Conservation (phyloP, 2,329 filamentous ascomycete species). For the Chrysoporthe deuterocubensis region DNA sequence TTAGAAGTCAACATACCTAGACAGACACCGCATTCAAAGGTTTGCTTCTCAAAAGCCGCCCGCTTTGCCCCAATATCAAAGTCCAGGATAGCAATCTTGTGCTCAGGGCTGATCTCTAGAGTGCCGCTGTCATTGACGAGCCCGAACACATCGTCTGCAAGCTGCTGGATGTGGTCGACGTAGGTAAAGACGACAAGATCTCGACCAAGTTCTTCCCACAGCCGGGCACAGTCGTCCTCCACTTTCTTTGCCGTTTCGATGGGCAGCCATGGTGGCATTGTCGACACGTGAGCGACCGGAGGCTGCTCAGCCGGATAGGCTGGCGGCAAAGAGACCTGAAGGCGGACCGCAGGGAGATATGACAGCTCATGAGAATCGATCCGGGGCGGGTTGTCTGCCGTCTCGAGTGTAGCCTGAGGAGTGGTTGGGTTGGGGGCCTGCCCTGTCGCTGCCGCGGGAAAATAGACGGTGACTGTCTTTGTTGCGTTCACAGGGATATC, state of each 20-base stretch:
- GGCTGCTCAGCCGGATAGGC: slow-evolving; percentile 61
- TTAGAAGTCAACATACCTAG: slow-evolving; percentile 53
- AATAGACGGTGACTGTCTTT: slow-evolving; percentile 59
- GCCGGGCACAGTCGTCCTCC: slow-evolving; percentile 51
- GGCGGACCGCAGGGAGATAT: slow-evolving; percentile 61
- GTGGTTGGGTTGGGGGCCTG: slow-evolving; percentile 28
- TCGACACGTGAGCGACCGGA: slow-evolving; percentile 55
- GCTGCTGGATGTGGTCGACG: slow-evolving; percentile 65
- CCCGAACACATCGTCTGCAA: slow-evolving; percentile 64
- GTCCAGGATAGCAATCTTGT: slow-evolving; percentile 75
- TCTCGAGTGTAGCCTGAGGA: slow-evolving; percentile 26
- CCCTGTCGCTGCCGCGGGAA: slow-evolving; percentile 52
- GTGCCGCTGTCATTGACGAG: slow-evolving; percentile 52
- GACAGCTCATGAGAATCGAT: slow-evolving; percentile 55
- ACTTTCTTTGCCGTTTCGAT: slow-evolving; percentile 51
- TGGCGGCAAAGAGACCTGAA: slow-evolving; percentile 59
- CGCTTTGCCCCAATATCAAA: slow-evolving; percentile 77
- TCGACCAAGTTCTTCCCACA: slow-evolving; percentile 67
- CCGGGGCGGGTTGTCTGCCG: slow-evolving; percentile 23
- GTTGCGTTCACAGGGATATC: slow-evolving; percentile 61
- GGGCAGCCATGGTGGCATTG: slow-evolving; percentile 62
- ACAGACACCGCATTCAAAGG: slow-evolving; percentile 87
- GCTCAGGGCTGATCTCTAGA: slow-evolving; percentile 56
- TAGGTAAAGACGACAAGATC: slow-evolving; percentile 65
- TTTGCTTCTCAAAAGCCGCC: slow-evolving; percentile 78